phyloP scores from a whole-genome alignment of 768 basidiomycete species.

The Hypholoma fasciculare region DNA sequence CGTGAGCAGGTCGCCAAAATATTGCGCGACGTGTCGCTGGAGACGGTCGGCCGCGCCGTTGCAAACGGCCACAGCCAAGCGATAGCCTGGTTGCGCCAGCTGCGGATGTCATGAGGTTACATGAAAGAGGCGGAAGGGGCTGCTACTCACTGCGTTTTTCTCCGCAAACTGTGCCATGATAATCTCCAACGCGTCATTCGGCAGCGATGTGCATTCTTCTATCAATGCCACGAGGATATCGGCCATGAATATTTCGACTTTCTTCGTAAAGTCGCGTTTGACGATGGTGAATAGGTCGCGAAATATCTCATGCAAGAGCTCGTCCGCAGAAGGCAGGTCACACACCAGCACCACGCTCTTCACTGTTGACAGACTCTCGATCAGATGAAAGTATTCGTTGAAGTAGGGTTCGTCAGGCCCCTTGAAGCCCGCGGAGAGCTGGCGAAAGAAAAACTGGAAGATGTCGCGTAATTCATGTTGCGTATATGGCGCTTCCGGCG shows the following conservation, averaged over 20 bases:
- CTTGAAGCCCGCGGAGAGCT: slow-evolving; percentile 75
- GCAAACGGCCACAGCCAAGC: slow-evolving; percentile 85
- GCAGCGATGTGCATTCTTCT: slow-evolving; percentile 82
- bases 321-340: slow-evolving; percentile 86
- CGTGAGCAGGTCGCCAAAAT: slow-evolving; percentile 86
- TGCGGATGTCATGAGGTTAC: slow-evolving; percentile 29
- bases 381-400: slow-evolving; percentile 91
- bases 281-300: slow-evolving; percentile 81
- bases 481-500: slow-evolving; percentile 96
- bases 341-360: slow-evolving; percentile 94
- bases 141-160: slow-evolving; percentile 56
- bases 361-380: slow-evolving; percentile 90
- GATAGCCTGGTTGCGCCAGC: slow-evolving; percentile 73
- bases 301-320: slow-evolving; percentile 82
- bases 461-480: slow-evolving; percentile 89
- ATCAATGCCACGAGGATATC: slow-evolving; percentile 90
- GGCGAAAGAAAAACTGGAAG: slow-evolving; percentile 94
- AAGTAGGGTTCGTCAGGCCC: slow-evolving; percentile 83
- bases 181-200: slow-evolving; percentile 74
- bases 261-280: slow-evolving; percentile 69
- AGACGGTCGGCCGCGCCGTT: slow-evolving; percentile 82
- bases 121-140: not conserved
- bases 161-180: slow-evolving; percentile 87
- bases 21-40: slow-evolving; percentile 85
- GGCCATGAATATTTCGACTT: slow-evolving; percentile 82